Conservation (phyloP, 805 yeast species). For the Sugiyamaella floridensis region DNA sequence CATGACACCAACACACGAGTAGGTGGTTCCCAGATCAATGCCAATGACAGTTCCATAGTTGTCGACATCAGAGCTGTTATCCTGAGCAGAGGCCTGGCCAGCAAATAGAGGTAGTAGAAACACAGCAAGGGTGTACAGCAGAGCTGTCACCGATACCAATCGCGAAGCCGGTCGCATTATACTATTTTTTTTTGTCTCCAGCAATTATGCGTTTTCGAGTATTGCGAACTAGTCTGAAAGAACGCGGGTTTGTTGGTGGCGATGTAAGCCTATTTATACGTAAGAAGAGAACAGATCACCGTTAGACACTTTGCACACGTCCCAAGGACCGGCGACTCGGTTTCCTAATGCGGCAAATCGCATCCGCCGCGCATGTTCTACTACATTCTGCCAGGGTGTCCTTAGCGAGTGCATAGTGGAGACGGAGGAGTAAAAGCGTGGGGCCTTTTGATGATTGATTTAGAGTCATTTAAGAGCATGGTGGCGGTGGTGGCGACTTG, state of each 20-base stretch:
- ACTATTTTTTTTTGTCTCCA: too few relatives aligned
- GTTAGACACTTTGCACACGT: background rate
- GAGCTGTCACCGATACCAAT: constrained; percentile 8
- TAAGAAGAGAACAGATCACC: background rate
- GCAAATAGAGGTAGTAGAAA: constrained; percentile 30
- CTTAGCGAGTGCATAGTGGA: background rate
- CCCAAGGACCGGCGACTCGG: background rate
- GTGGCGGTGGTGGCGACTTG: background rate
- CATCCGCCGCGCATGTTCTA: constrained; percentile 1
- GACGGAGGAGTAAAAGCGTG: background rate
- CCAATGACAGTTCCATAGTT: constrained; percentile 60
- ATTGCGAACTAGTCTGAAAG: background rate
- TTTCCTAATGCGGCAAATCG: background rate
- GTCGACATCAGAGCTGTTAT: constrained; percentile 31
- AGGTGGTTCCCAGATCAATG: constrained; percentile 95
- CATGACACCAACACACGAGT: constrained; percentile 92
- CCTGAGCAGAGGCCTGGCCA: constrained; percentile 21
- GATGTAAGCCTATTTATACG: background rate
- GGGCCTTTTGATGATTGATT: background rate
- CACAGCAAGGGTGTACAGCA: constrained; percentile 31
- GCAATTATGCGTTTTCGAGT: background rate
- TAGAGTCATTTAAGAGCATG: background rate
- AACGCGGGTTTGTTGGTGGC: background rate
- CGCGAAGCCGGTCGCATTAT: constrained; percentile 4
- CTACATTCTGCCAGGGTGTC: constrained; percentile 2